Conservation (phyloP, 164 flowering plant genomes). For the Buxus sempervirens region DNA sequence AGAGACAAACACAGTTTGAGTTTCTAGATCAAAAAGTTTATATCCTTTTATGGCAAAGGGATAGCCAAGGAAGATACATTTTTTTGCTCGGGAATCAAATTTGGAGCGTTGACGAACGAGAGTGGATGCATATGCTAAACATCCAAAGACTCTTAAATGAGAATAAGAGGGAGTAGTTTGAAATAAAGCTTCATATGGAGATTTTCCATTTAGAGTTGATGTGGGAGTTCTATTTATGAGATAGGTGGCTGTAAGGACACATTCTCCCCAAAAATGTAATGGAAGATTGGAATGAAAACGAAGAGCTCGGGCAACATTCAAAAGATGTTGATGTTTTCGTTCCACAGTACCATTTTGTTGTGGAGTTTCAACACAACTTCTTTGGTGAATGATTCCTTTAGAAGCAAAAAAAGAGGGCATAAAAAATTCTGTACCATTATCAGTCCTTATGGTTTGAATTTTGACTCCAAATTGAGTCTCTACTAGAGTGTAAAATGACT, state of each 20-base stretch:
- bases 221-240: constrained; percentile 1
- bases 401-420: too few species aligned
- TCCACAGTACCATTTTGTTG: too few species aligned
- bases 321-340: too few species aligned
- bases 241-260: not conserved
- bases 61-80: not conserved
- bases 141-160: constrained; percentile 2
- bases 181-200: constrained; percentile 1
- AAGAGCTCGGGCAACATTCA: not conserved
- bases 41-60: not conserved
- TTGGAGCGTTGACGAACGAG: not conserved
- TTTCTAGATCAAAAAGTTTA: too few species aligned
- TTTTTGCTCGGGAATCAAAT: not conserved
- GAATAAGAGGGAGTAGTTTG: not conserved
- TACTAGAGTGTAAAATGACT: too few species aligned
- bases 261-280: not conserved
- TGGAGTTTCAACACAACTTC: too few species aligned
- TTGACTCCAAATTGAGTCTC: too few species aligned
- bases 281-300: not conserved
- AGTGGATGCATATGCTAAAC: not conserved
- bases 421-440: too few species aligned
- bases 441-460: too few species aligned
- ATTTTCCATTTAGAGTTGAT: not conserved
- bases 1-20: too few species aligned
- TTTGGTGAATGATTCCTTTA: too few species aligned